phyloP scores from a whole-genome alignment of 1,139 yeast genomes.

The Nakaseomyces nivariensis region DNA sequence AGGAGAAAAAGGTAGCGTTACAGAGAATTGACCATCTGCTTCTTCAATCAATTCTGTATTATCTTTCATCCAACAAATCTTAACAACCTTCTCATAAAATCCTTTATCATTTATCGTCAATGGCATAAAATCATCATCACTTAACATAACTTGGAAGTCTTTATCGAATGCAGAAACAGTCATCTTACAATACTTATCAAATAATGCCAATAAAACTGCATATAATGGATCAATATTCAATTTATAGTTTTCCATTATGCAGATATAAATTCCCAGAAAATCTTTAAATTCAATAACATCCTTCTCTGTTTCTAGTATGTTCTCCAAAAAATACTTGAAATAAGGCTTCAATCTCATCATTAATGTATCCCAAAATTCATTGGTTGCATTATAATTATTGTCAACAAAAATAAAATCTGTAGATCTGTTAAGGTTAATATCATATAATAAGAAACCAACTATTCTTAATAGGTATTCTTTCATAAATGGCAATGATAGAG shows the following conservation, averaged over 20 bases:
- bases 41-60: slow-evolving; percentile 15
- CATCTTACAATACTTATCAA: slow-evolving; percentile 51
- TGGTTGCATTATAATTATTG: slow-evolving; percentile 45
- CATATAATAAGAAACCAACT: slow-evolving; percentile 70
- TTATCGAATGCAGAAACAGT: slow-evolving; percentile 47
- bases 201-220: slow-evolving; percentile 48
- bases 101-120: slow-evolving; percentile 51
- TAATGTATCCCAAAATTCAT: slow-evolving; percentile 72
- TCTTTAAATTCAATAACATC: slow-evolving; percentile 42
- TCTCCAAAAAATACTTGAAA: slow-evolving; percentile 31
- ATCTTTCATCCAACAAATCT: slow-evolving; percentile 61
- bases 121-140: slow-evolving; percentile 85
- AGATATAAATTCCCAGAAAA: slow-evolving; percentile 61
- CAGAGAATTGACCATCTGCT: slow-evolving; percentile 44
- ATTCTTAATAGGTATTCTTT: slow-evolving; percentile 52
- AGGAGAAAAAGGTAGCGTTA: slow-evolving; percentile 80
- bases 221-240: slow-evolving; percentile 55
- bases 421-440: slow-evolving; percentile 50
- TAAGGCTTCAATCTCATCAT: slow-evolving; percentile 49
- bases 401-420: slow-evolving; percentile 50
- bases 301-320: slow-evolving; percentile 29
- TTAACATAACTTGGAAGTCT: slow-evolving; percentile 54
- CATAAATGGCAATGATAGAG: slow-evolving; percentile 30
- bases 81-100: slow-evolving; percentile 54
- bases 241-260: slow-evolving; percentile 65